Evolutionary conservation across 169 alveolate species (phyloP), one percentile per base, ranked within the genome.

Genomic region (Plasmodium gonderi): DNA sequence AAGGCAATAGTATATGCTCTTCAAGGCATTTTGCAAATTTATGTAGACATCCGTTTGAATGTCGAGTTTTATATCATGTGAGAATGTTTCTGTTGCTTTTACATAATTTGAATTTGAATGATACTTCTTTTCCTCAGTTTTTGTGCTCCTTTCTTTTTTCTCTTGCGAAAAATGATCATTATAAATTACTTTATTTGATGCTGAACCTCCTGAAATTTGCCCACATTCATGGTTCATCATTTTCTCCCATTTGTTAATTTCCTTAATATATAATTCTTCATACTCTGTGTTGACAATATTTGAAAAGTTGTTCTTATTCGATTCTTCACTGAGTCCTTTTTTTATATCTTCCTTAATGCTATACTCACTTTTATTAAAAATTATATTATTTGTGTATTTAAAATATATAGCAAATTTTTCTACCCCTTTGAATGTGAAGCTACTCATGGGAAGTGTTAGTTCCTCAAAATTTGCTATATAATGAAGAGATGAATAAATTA

Each of bases 311-410:
- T 23, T 17, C 14, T 72, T 69, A 36, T 31, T 44, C 44, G n/a
- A 3, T 38, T 65, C 51, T 5, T 26, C 80, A 23, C 20, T 65
- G 20, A 26, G 17, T 38, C 36, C 11, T 36, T 40, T 44, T 23
- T 31, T 87, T 23, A 87, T 49, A 74, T 75, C 54, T 26, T 90
- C 94, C 60, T 44, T 90, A 76, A 77, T 31, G 17, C 49, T 26
- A 20, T 77, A 65, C 42, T 79, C 83, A 42, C 94, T 90, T 45
- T 90, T 77, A 23, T 67, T 79, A 7, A 31, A 12, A 79, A 78
- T 44, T 64, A 33, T 23, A 5, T 69, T 72, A 12, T 65, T 65
- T 40, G 1, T 9, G 33, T 17, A 49, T 68, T 90, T 76, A 65
- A 90, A 90, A 69, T 42, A 79, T 3, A 76, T 31, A 12, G 60